phyloP scores from a whole-genome alignment of 2,329 filamentous ascomycete species.

The Leptographium wingfieldii region DNA sequence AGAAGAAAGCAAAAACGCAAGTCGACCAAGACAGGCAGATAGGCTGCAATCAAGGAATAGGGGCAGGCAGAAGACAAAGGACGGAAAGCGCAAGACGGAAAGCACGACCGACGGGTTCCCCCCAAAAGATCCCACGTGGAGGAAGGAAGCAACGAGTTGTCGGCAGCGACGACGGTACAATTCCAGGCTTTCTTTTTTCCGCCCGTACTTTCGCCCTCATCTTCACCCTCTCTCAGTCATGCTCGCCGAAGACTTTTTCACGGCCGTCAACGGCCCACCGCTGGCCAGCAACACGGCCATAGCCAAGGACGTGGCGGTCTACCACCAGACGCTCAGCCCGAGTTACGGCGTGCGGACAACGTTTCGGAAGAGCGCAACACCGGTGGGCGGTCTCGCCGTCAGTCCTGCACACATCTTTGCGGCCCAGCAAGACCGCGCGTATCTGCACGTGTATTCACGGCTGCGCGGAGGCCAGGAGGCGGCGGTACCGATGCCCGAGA shows the following conservation, averaged over 20 bases:
- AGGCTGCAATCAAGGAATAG: neutral
- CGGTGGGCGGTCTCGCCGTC: conserved; percentile 65
- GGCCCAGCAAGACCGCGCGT: conserved; percentile 81
- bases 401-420: conserved; percentile 78
- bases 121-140: neutral
- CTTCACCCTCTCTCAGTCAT: conserved; percentile 22
- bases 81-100: neutral
- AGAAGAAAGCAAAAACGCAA: neutral
- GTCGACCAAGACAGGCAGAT: neutral
- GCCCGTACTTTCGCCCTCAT: neutral
- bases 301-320: conserved; percentile 74
- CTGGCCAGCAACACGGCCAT: conserved; percentile 49
- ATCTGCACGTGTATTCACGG: conserved; percentile 84
- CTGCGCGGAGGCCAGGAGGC: conserved; percentile 79
- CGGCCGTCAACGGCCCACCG: conserved; percentile 43
- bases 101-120: neutral
- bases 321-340: conserved; percentile 71
- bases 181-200: neutral
- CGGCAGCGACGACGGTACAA: neutral
- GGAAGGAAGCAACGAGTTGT: neutral
- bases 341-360: conserved; percentile 59
- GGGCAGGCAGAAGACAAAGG: neutral
- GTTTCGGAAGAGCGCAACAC: conserved; percentile 88
- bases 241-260: conserved; percentile 48
- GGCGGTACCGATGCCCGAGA: conserved; percentile 75